phyloP scores from a whole-genome alignment of 306 rosid genomes.

The Cucurbita maxima region DNA sequence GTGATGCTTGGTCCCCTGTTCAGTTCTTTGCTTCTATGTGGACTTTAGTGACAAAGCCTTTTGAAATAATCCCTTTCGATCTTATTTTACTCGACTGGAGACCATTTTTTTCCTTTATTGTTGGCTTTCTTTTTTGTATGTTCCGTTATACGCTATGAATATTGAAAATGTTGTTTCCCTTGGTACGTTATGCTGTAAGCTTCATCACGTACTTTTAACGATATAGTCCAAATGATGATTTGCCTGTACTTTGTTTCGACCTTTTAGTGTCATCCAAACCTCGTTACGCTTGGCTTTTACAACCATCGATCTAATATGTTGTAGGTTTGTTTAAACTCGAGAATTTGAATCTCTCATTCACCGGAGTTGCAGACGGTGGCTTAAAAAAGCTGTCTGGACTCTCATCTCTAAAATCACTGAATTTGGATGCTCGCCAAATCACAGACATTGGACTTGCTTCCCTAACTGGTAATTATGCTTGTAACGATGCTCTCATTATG shows the following conservation, averaged over 20 bases:
- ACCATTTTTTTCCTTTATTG: background rate
- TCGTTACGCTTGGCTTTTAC: background rate
- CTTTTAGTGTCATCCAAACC: background rate
- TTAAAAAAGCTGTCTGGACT: conserved; percentile 64
- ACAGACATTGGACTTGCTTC: conserved; percentile 70
- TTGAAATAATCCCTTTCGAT: background rate
- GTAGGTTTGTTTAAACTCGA: conserved; percentile 69
- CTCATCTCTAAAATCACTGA: conserved; percentile 76
- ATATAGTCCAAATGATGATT: background rate
- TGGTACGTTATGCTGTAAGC: background rate
- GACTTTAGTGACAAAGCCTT: background rate
- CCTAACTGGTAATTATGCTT: conserved; percentile 50
- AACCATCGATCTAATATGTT: conserved; percentile 10
- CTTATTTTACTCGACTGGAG: background rate
- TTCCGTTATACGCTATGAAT: no score
- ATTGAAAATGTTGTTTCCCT: background rate
- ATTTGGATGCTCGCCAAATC: conserved; percentile 81
- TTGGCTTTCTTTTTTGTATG: background rate
- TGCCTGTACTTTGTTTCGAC: background rate
- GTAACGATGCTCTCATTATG: background rate
- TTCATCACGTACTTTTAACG: background rate
- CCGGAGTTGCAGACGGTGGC: conserved; percentile 49
- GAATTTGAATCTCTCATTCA: conserved; percentile 81
- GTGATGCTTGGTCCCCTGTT: background rate
- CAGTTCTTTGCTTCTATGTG: background rate